phyloP scores from a whole-genome alignment of 2,329 filamentous ascomycete genomes.

The Diaporthe batatas region DNA sequence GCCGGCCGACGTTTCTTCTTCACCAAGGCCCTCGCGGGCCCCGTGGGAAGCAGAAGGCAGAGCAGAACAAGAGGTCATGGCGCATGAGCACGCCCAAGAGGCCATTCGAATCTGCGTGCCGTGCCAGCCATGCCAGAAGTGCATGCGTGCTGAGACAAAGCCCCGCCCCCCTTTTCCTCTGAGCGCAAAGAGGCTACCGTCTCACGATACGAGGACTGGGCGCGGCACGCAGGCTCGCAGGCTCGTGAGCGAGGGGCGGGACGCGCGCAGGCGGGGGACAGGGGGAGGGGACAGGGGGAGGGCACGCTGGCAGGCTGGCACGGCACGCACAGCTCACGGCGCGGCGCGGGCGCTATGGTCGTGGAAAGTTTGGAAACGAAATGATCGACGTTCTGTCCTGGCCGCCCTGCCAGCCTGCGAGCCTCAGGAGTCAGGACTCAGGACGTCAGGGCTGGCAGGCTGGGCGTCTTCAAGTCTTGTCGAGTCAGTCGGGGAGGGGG shows the following conservation, averaged over 20 bases:
- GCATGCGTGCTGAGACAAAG: constrained; percentile 14
- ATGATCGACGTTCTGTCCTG: constrained; percentile 5
- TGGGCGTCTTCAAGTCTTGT: background rate
- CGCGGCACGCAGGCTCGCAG: constrained; percentile 26
- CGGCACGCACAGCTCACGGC: constrained; percentile 19
- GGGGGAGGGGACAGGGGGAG: background rate
- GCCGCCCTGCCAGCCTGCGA: background rate
- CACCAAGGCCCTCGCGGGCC: background rate
- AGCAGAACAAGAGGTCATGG: background rate
- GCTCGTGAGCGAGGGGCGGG: constrained; percentile 6
- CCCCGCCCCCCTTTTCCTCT: constrained; percentile 11
- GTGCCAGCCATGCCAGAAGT: constrained; percentile 2
- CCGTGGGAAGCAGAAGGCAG: background rate
- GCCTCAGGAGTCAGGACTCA: background rate
- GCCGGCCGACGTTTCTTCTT: constrained; percentile 16
- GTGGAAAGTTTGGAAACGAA: constrained; percentile 26
- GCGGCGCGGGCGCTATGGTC: constrained; percentile 19
- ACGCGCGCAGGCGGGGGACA: background rate
- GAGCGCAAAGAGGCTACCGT: constrained; percentile 27
- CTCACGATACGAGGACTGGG: constrained; percentile 37
- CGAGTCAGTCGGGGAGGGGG: constrained; percentile 10
- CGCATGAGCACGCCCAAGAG: background rate
- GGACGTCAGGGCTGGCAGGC: no score
- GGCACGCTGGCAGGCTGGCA: no score
- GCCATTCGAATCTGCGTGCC: background rate